These are phyloP conservation scores for Naganishia antarctica DNA, from an alignment of 768 basidiomycete genomes.

Conservation along the genomic window DNA sequence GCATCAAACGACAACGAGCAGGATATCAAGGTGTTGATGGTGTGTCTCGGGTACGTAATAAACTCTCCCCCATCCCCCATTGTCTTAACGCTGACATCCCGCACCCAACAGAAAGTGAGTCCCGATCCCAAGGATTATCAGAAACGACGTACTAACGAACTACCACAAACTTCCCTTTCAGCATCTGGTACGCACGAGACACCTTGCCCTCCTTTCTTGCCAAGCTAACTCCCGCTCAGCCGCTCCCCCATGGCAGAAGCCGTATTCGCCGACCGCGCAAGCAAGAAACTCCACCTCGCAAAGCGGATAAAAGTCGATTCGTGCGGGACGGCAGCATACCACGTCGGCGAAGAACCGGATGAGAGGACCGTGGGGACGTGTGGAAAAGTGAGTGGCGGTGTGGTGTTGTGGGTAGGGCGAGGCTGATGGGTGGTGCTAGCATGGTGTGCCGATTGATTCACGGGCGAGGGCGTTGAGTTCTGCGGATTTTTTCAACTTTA, in stretches of 20 bases:
- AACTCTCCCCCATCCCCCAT: neutral
- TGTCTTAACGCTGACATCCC: neutral
- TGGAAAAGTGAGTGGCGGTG: slow-evolving; percentile 60
- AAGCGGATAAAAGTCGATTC: slow-evolving; percentile 67
- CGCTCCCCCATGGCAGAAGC: slow-evolving; percentile 92
- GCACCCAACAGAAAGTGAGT: slow-evolving; percentile 38
- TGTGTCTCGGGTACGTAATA: slow-evolving; percentile 45
- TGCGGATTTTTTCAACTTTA: slow-evolving; percentile 68
- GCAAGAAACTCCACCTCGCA: slow-evolving; percentile 29
- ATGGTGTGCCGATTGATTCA: slow-evolving; percentile 66
- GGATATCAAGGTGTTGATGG: slow-evolving; percentile 45
- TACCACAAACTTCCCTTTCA: neutral
- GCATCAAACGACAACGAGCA: slow-evolving; percentile 5
- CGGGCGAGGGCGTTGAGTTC: slow-evolving; percentile 62
- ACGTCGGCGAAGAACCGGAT: slow-evolving; percentile 77
- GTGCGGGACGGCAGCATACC: slow-evolving; percentile 78
- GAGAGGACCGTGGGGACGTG: slow-evolving; percentile 68
- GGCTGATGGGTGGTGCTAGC: slow-evolving; percentile 52
- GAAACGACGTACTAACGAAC: neutral
- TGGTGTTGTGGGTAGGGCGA: too few species aligned
- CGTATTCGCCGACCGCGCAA: slow-evolving; percentile 59
- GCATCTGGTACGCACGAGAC: slow-evolving; percentile 33
- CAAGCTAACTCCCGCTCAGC: slow-evolving; percentile 44
- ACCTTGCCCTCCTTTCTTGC: neutral
- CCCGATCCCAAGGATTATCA: neutral